phyloP scores from a whole-genome alignment of 768 basidiomycete genomes.

The Russula ochroleuca region DNA sequence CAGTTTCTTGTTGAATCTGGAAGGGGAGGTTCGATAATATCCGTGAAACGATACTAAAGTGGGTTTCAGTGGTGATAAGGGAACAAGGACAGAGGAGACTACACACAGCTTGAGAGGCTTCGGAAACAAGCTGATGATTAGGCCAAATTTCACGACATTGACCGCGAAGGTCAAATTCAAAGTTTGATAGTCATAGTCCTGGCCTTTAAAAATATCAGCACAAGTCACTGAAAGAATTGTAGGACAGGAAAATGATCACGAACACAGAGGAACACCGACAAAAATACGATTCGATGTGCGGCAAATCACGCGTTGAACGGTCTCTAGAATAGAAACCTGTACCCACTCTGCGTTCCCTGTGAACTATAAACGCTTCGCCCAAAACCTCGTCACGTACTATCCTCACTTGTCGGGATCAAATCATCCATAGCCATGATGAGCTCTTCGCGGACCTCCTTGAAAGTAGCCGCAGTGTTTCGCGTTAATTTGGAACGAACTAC shows the following conservation, averaged over 20 bases:
- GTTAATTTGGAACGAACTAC: slow-evolving; percentile 2
- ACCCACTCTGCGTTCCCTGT: slow-evolving; percentile 38
- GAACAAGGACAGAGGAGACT: not conserved
- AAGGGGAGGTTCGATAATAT: not conserved
- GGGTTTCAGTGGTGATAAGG: not conserved
- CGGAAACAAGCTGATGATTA: slow-evolving; percentile 40
- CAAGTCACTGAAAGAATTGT: not conserved
- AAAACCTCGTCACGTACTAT: not conserved
- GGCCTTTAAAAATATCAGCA: slow-evolving; percentile 34
- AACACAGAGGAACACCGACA: slow-evolving; percentile 43
- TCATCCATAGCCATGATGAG: not conserved
- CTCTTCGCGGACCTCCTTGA: not conserved
- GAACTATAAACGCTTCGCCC: not conserved
- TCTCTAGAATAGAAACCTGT: slow-evolving; percentile 29
- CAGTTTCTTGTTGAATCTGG: no score
- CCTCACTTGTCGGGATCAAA: no score
- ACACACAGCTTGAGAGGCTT: slow-evolving; percentile 42
- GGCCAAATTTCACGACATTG: slow-evolving; percentile 35
- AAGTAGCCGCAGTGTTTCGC: not conserved
- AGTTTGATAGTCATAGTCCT: slow-evolving; percentile 37
- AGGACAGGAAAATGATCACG: not conserved
- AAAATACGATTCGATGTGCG: no score
- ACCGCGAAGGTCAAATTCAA: slow-evolving; percentile 32
- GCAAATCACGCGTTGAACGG: slow-evolving; percentile 14
- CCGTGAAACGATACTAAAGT: not conserved